A percentile compares a stretch with the other conserved stretches of the same genome.
Evolutionary conservation across 371 early-diverging fungal species (phyloP).

Genomic region (Saksenaea vasiformis): DNA sequence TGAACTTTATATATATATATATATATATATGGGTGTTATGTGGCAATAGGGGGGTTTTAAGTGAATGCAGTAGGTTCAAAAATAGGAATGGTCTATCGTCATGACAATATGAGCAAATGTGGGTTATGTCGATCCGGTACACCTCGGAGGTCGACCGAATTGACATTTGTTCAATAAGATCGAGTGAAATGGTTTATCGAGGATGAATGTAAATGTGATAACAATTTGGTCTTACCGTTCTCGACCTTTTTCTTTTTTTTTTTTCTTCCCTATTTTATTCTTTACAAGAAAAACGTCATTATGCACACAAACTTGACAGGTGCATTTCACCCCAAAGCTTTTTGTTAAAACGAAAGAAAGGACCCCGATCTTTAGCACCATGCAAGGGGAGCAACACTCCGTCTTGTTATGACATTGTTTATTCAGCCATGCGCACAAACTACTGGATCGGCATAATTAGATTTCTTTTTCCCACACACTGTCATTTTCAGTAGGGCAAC

Average conservation of each 20-base stretch:
- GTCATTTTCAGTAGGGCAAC: neutral
- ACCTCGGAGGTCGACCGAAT: too few relatives aligned
- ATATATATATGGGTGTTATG: too few relatives aligned
- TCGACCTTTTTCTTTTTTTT: neutral
- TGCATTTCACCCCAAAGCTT: neutral
- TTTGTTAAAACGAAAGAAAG: neutral
- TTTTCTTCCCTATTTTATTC: neutral
- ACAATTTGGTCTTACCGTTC: neutral
- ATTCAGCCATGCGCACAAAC: slow-evolving; percentile 3
- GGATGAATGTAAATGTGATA: too few relatives aligned
- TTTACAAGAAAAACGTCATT: slow-evolving; percentile 1
- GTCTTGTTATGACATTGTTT: slow-evolving; percentile 3
- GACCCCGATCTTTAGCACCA: neutral
- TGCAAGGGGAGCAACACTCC: neutral
- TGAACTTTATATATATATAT: too few relatives aligned
- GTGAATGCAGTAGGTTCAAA: neutral
- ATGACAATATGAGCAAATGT: too few relatives aligned
- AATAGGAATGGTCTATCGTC: neutral
- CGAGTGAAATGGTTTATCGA: too few relatives aligned
- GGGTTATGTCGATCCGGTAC: too few relatives aligned
- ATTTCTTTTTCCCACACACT: neutral
- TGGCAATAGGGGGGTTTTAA: neutral
- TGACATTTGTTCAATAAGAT: too few relatives aligned
- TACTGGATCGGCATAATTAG: slow-evolving; percentile 2
- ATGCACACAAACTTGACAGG: neutral